Evolutionary conservation across 2,329 filamentous ascomycete species (phyloP).

Genomic region (Nothophoma quercina): DNA sequence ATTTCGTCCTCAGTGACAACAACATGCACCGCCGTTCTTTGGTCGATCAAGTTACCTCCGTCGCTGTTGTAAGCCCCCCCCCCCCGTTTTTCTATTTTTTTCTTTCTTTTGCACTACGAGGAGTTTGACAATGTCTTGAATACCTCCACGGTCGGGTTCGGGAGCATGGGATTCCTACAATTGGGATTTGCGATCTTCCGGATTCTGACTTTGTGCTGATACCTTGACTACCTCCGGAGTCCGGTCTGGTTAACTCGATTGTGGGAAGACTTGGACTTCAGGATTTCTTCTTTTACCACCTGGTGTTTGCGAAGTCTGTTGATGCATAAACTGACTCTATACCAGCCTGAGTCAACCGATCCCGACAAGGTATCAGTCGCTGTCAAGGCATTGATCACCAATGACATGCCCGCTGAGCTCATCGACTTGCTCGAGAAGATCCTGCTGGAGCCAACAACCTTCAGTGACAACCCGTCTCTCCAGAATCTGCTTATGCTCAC

Average conservation of each 20-base stretch:
- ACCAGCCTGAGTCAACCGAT: slow-evolving; percentile 68
- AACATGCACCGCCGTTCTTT: slow-evolving; percentile 94
- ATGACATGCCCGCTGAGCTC: slow-evolving; percentile 89
- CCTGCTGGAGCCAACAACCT: slow-evolving; percentile 97
- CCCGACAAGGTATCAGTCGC: slow-evolving; percentile 95
- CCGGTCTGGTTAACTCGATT: no score
- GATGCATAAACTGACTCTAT: not conserved
- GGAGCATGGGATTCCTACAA: not conserved
- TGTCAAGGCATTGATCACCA: slow-evolving; percentile 89
- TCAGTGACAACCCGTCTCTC: slow-evolving; percentile 95
- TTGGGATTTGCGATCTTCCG: not conserved
- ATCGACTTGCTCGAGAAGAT: slow-evolving; percentile 99
- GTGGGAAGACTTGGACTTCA: no score
- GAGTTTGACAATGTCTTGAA: not conserved
- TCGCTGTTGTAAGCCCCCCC: slow-evolving; percentile 68
- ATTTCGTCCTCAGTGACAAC: slow-evolving; percentile 92
- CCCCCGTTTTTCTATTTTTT: not conserved
- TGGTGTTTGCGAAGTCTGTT: no score
- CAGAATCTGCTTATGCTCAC: slow-evolving; percentile 97
- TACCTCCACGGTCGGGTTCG: no score
- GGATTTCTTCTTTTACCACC: no score
- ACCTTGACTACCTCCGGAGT: not conserved
- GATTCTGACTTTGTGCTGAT: not conserved
- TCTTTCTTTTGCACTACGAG: not conserved
- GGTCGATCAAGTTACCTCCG: slow-evolving; percentile 94